phyloP scores from a whole-genome alignment of 1,284 basidiomycete genomes.

The Phellinidium pouzarii region DNA sequence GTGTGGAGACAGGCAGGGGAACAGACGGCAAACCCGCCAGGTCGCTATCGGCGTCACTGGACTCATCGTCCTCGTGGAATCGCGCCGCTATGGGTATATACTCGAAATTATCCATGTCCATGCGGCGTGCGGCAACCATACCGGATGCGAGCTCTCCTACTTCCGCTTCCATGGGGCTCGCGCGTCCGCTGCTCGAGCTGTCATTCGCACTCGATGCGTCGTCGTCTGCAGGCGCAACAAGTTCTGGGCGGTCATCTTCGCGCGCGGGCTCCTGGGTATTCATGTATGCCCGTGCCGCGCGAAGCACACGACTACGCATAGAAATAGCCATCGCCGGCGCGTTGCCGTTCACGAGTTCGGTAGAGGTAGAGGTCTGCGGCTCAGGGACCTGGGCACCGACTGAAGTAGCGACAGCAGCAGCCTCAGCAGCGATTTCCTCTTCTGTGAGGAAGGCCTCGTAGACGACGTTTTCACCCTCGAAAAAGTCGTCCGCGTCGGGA shows the following conservation, averaged over 20 bases:
- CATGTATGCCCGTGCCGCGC: neutral
- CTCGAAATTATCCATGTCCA: neutral
- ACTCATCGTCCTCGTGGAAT: neutral
- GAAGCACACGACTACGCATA: neutral
- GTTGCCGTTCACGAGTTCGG: neutral
- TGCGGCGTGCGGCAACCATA: neutral
- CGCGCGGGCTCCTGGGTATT: neutral
- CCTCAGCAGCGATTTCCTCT: constrained; percentile 15
- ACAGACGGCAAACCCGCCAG: neutral
- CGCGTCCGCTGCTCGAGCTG: neutral
- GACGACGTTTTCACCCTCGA: constrained; percentile 47
- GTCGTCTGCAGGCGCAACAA: constrained; percentile 4
- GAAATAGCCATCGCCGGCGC: neutral
- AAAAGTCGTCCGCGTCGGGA: constrained; percentile 77
- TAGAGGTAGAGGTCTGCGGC: neutral
- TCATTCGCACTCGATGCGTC: constrained; percentile 8
- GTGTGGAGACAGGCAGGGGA: neutral
- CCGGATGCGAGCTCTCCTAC: neutral
- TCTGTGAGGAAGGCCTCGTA: constrained; percentile 59
- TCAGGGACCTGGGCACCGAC: neutral
- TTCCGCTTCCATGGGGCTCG: neutral
- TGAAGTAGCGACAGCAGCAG: neutral
- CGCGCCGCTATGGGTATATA: no score
- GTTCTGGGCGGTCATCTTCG: constrained; percentile 10
- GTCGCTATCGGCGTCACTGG: neutral